Conservation (phyloP, 2,329 filamentous ascomycete species). For the Aspergillus hiratsukae region DNA sequence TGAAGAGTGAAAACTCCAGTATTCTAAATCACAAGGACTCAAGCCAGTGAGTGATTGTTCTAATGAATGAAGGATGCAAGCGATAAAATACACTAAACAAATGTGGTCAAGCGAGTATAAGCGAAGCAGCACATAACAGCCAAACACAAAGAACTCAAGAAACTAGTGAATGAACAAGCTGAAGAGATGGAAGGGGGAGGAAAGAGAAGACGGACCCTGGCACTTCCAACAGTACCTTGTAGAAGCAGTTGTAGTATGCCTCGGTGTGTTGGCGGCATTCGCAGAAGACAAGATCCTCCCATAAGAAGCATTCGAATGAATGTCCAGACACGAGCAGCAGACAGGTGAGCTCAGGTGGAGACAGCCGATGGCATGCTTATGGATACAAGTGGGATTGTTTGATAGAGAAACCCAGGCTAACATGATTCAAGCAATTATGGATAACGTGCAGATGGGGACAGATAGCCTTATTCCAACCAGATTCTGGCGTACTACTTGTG, state of each 20-base stretch:
- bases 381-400: slow-evolving; percentile 10
- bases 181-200: not conserved
- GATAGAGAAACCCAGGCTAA: slow-evolving; percentile 10
- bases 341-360: slow-evolving; percentile 7
- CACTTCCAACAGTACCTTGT: slow-evolving; percentile 13
- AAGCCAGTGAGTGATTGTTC: slow-evolving; percentile 5
- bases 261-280: not conserved
- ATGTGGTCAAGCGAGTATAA: not conserved
- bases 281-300: not conserved
- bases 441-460: not conserved
- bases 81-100: slow-evolving; percentile 2
- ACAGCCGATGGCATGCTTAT: slow-evolving; percentile 18
- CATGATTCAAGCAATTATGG: slow-evolving; percentile 9
- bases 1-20: slow-evolving; percentile 5
- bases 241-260: slow-evolving; percentile 1
- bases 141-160: not conserved
- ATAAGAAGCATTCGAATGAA: slow-evolving; percentile 1
- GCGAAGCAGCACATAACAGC: not conserved
- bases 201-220: slow-evolving; percentile 9
- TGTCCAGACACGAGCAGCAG: slow-evolving; percentile 10
- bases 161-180: not conserved
- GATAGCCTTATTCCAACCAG: slow-evolving; percentile 1
- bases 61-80: slow-evolving; percentile 5
- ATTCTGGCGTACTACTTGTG: not conserved
- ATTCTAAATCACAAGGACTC: slow-evolving; percentile 9